Evolutionary conservation across 2,329 filamentous ascomycete genomes (phyloP).

Genomic region (Dactylellina sp.): DNA sequence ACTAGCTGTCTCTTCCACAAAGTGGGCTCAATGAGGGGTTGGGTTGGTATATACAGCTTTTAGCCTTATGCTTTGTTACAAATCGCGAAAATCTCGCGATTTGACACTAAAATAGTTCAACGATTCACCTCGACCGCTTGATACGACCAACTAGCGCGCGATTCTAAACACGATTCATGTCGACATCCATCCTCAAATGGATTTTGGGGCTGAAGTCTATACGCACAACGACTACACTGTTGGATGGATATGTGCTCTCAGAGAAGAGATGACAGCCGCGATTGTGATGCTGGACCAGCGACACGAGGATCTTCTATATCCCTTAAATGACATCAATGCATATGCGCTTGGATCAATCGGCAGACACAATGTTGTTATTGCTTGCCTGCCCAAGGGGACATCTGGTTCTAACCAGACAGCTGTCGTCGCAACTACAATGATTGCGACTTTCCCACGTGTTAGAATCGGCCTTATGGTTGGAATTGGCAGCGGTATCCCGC

Average conservation of each 20-base stretch:
- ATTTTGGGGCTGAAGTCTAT: too few relatives aligned
- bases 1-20: too few relatives aligned
- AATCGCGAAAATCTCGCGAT: too few relatives aligned
- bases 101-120: too few relatives aligned
- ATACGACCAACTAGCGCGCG: too few relatives aligned
- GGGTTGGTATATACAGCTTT: too few relatives aligned
- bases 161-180: too few relatives aligned
- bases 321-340: slow-evolving; percentile 7
- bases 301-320: not conserved
- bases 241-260: slow-evolving; percentile 20
- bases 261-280: slow-evolving; percentile 19
- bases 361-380: slow-evolving; percentile 19
- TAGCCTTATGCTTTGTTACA: too few relatives aligned
- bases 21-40: too few relatives aligned
- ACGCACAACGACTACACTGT: slow-evolving; percentile 16
- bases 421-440: slow-evolving; percentile 4
- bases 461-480: slow-evolving; percentile 26
- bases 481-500: slow-evolving; percentile 28
- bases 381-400: slow-evolving; percentile 9
- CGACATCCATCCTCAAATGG: too few relatives aligned
- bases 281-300: slow-evolving; percentile 6
- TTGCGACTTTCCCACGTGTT: slow-evolving; percentile 18
- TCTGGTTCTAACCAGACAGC: slow-evolving; percentile 8
- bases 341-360: slow-evolving; percentile 20
- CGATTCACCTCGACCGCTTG: too few relatives aligned